Evolutionary conservation across 768 basidiomycete species (phyloP), one percentile per base, ranked within the genome.

Genomic region (Collybia sp.): DNA sequence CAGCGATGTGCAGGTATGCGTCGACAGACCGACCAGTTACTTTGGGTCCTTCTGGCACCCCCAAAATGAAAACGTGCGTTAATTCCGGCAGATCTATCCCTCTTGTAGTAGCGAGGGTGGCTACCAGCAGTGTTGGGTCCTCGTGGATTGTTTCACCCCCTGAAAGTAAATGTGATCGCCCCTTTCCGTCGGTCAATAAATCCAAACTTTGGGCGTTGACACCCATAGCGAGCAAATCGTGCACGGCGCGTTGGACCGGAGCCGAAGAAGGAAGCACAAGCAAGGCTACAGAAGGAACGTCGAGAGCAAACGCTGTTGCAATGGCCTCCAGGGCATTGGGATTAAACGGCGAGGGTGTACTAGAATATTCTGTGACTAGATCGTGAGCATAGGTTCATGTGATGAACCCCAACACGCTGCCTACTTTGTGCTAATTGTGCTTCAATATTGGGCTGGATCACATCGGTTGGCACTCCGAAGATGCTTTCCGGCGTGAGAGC

Each of bases 61-160:
- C 86, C 38, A 85, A 63, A 42, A 88, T 67, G 59, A 91, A 88
- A 15, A 90, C 87, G 58, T 89, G 88, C 40, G 77, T 77, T 54
- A 90, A 67, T 49, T 72, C 73, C 9, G 81, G 82, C 43, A 90
- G 62, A 65, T 91, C 87, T 41, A 91, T 63, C 19, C 88, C 88
- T 40, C 88, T 80, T 31, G 77, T 79, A 15, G 82, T 82, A 13
- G 85, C 83, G 17, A 78, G 65, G 1, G 87, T 88, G 12, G 76
- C 73, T 34, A 91, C 83, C 30, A 91, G 69, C 55, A 90, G 58
- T 17, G 64, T 76, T 17, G 87, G 83, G 55, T 76, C 74, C 54
- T 75, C 77, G 32, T 71, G 61, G 30, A 60, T 50, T 36, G 38
- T 53, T 6, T 56, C 64, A 37, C 49, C 56, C 45, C 67, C 66